phyloP scores from a whole-genome alignment of 495 filamentous ascomycete genomes.

The Penicillium nucicola region DNA sequence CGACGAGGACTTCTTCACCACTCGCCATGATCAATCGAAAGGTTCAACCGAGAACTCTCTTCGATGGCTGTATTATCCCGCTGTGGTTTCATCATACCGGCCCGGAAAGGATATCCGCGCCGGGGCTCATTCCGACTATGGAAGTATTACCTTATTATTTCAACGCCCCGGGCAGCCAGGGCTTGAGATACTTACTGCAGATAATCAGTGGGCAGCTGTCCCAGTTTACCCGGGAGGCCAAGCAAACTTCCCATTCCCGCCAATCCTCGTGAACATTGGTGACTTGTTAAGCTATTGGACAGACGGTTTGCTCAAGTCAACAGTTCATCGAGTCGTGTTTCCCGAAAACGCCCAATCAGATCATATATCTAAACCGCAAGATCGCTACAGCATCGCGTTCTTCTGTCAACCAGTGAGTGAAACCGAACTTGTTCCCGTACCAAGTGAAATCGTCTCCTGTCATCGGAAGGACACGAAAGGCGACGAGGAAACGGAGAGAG shows the following conservation, averaged over 20 bases:
- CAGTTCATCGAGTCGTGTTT: conserved; percentile 78
- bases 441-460: conserved; percentile 52
- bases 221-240: conserved; percentile 16
- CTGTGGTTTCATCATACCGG: conserved; percentile 23
- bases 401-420: conserved; percentile 74
- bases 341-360: conserved; percentile 25
- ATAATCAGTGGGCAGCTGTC: conserved; percentile 26
- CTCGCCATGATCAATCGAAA: conserved; percentile 53
- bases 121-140: conserved; percentile 59
- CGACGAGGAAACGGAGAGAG: not conserved
- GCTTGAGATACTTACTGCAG: conserved; percentile 65
- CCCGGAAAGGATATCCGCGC: conserved; percentile 49
- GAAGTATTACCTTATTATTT: conserved; percentile 58
- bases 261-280: conserved; percentile 81
- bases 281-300: conserved; percentile 84
- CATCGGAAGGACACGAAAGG: conserved; percentile 4
- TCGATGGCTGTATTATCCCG: conserved; percentile 67
- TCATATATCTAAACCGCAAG: conserved; percentile 34
- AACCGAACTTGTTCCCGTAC: conserved; percentile 61
- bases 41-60: conserved; percentile 63
- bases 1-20: conserved; percentile 58
- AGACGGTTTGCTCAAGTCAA: conserved; percentile 66
- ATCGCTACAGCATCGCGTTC: conserved; percentile 77
- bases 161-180: conserved; percentile 70
- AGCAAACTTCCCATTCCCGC: conserved; percentile 39